Percentiles rank a stretch among this genome's conserved stretches.
phyloP scores from a whole-genome alignment of 78 protist species.

The Dictyostelium citrinum region DNA sequence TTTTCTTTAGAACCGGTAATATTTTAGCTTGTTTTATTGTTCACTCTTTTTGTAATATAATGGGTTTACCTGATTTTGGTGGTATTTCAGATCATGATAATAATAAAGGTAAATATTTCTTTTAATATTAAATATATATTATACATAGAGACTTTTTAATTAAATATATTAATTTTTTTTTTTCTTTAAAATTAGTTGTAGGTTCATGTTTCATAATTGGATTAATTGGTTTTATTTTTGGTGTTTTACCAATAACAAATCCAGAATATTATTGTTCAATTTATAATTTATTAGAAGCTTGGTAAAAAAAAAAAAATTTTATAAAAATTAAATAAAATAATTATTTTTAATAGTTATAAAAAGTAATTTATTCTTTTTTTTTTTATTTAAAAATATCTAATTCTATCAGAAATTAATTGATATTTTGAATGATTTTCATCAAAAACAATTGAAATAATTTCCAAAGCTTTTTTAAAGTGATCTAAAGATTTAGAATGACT shows the following conservation, averaged over 20 bases:
- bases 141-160: too few relatives aligned
- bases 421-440: conserved; percentile 43
- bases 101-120: conserved; percentile 4
- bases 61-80: conserved; percentile 60
- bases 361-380: neutral
- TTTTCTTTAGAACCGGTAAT: conserved; percentile 58
- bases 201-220: neutral
- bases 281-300: conserved; percentile 3
- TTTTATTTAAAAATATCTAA: conserved; percentile 31
- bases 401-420: neutral
- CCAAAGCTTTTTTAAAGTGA: conserved; percentile 20
- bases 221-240: conserved; percentile 23
- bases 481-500: neutral
- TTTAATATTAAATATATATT: too few relatives aligned
- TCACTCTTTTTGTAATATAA: conserved; percentile 58
- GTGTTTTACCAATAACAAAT: neutral
- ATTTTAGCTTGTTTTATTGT: conserved; percentile 24
- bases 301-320: neutral
- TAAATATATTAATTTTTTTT: neutral
- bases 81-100: conserved; percentile 26
- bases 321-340: neutral
- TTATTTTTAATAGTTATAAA: neutral
- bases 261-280: conserved; percentile 28
- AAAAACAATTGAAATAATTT: conserved; percentile 10
- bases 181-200: neutral